Base-by-base conservation (phyloP, 345 rosid genomes). In the Excoecaria cochinchinensis region DNA sequence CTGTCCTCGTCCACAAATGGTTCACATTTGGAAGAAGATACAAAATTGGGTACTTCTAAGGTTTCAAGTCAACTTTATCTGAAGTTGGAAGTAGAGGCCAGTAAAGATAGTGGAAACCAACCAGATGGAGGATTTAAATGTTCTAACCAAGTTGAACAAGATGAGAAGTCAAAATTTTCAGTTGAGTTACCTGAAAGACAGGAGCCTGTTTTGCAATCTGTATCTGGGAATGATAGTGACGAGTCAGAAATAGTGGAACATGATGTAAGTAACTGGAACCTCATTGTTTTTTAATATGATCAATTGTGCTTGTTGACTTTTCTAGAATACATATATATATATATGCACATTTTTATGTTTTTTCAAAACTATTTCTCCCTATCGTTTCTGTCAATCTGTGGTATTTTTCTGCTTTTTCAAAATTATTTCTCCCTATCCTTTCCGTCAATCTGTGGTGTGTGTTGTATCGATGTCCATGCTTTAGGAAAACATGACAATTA, bases 241-340 rank as follows among this genome's bases (percentile, higher is more conserved):
- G 99, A 85, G 76, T 90, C 94, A 31, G 97, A 91, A 84, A 82
- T 86, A 73, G 80, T 88, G 80, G 96, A 91, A 81, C 95, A 89
- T 76, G 99, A 95, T 87, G 99, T 95, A 74, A 90, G 98, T 87
- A 57, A 71, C 70, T 77, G 70, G 36, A 70, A 59, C 80, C 72
- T 67, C 31, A 46, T 79, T 65, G 13, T 69, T 24, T 9, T 44
- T 31, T 8, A 53, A 38, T 19, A 24, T 63, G 22, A 39, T 44
- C 48, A 53, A 17, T 9, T 42, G 51, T 53, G 38, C 63, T 50
- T 57, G 22, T 3, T 21, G 4, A 44, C 3, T 56, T 22, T 57
- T 22, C 21, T 16, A n/a, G 40, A 50, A 57, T 17, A 42, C 7
- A 5, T 31, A n/a, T 40, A 53, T 39, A 42, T 14, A 5, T 31